Percentiles rank a stretch among this genome's conserved stretches.
These are phyloP conservation scores for Iberis amara DNA, from an alignment of 441 rosid genomes.

Conservation along the genomic window DNA sequence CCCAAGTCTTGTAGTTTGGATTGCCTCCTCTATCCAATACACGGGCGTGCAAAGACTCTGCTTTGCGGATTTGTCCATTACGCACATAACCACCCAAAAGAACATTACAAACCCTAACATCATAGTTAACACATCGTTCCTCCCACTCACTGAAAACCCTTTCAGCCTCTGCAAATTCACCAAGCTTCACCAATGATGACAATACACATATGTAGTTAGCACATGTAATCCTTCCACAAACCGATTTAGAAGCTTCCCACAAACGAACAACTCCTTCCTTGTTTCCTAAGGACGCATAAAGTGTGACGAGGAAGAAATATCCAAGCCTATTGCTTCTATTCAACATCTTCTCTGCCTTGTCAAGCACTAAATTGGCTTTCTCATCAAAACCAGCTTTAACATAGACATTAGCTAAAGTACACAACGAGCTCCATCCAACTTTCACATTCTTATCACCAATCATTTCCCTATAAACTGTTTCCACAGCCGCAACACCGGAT, in stretches of 20 bases:
- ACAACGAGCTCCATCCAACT: slow-evolving; percentile 56
- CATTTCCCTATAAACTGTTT: slow-evolving; percentile 48
- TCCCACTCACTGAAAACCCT: slow-evolving; percentile 58
- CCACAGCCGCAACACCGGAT: slow-evolving; percentile 33
- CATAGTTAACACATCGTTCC: slow-evolving; percentile 38
- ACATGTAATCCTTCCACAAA: slow-evolving; percentile 44
- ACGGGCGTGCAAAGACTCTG: slow-evolving; percentile 42
- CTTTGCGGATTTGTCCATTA: slow-evolving; percentile 42
- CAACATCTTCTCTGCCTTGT: slow-evolving; percentile 44
- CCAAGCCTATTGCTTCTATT: slow-evolving; percentile 39
- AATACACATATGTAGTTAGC: slow-evolving; percentile 51
- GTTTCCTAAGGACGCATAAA: slow-evolving; percentile 38
- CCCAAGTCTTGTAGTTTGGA: slow-evolving; percentile 76
- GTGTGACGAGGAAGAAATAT: slow-evolving; percentile 50
- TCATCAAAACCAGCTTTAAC: slow-evolving; percentile 36
- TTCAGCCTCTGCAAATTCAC: slow-evolving; percentile 43
- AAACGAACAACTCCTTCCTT: slow-evolving; percentile 47
- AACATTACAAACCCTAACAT: slow-evolving; percentile 59
- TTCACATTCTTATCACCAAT: slow-evolving; percentile 37
- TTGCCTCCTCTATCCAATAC: slow-evolving; percentile 49
- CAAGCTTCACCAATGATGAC: slow-evolving; percentile 48
- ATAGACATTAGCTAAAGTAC: slow-evolving; percentile 48
- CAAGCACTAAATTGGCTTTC: slow-evolving; percentile 40
- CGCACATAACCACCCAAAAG: slow-evolving; percentile 57
- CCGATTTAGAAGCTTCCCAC: slow-evolving; percentile 51